Conservation (phyloP, 208 protist genomes). For the Acanthamoeba lenticulata region DNA sequence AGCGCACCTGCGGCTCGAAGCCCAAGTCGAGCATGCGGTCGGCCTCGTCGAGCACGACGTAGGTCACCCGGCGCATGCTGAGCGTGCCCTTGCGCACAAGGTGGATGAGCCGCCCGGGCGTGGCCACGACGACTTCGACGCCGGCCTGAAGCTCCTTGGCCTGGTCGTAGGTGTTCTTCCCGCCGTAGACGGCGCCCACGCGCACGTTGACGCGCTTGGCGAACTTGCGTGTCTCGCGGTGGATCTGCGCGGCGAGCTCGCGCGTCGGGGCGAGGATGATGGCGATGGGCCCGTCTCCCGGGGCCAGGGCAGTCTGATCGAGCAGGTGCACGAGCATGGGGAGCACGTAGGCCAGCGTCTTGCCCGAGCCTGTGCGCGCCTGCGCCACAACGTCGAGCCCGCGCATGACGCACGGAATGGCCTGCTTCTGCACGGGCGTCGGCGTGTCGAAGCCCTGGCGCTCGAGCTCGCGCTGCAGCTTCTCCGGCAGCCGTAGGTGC, state of each 20-base stretch:
- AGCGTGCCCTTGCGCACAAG: slow-evolving; percentile 76
- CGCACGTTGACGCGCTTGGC: slow-evolving; percentile 32
- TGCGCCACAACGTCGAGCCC: slow-evolving; percentile 89
- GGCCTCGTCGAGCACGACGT: slow-evolving; percentile 83
- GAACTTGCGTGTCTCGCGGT: slow-evolving; percentile 62
- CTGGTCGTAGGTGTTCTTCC: slow-evolving; percentile 69
- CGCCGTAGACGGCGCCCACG: slow-evolving; percentile 77
- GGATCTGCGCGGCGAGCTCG: slow-evolving; percentile 91
- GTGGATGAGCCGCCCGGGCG: slow-evolving; percentile 83
- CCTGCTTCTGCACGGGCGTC: slow-evolving; percentile 89
- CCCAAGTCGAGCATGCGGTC: slow-evolving; percentile 84
- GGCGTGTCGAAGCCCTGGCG: slow-evolving; percentile 76
- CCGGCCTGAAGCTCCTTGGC: slow-evolving; percentile 74
- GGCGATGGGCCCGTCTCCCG: slow-evolving; percentile 89
- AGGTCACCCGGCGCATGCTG: slow-evolving; percentile 77
- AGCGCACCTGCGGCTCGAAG: slow-evolving; percentile 67
- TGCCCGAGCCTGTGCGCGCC: slow-evolving; percentile 91
- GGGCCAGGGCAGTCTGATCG: slow-evolving; percentile 80
- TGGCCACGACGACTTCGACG: slow-evolving; percentile 75
- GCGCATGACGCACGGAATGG: slow-evolving; percentile 88
- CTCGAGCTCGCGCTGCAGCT: not conserved
- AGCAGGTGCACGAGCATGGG: slow-evolving; percentile 88
- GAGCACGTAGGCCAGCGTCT: slow-evolving; percentile 92
- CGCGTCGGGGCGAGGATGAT: slow-evolving; percentile 92
- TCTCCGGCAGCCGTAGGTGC: not conserved